Evolutionary conservation across 2,329 filamentous ascomycete species (phyloP).

Genomic region (Fusarium papillatum): DNA sequence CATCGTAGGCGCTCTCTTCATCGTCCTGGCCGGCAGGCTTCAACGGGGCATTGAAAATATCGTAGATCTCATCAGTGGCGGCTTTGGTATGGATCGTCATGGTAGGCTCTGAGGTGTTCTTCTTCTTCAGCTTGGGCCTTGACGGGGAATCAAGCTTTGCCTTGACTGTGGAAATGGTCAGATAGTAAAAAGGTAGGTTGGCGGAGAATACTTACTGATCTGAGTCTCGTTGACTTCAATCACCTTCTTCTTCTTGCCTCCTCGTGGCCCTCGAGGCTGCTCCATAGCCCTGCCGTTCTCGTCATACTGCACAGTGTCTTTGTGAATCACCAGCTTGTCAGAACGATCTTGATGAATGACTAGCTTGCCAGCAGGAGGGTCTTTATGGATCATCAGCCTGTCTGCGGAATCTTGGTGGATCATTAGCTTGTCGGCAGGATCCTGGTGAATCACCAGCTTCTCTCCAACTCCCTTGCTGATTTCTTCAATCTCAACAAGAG

Average conservation of each 20-base stretch:
- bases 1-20: slow-evolving; percentile 62
- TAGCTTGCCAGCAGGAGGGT: slow-evolving; percentile 29
- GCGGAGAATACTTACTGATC: slow-evolving; percentile 75
- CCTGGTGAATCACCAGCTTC: slow-evolving; percentile 45
- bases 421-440: slow-evolving; percentile 40
- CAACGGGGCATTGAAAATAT: slow-evolving; percentile 90
- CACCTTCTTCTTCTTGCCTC: slow-evolving; percentile 79
- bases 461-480: slow-evolving; percentile 43
- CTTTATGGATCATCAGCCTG: slow-evolving; percentile 40
- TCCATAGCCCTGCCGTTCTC: slow-evolving; percentile 70
- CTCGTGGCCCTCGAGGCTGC: slow-evolving; percentile 59
- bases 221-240: slow-evolving; percentile 93
- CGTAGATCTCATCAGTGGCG: slow-evolving; percentile 97
- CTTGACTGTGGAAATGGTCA: slow-evolving; percentile 75
- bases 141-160: slow-evolving; percentile 93
- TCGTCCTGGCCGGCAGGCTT: slow-evolving; percentile 43
- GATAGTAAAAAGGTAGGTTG: slow-evolving; percentile 2
- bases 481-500: slow-evolving; percentile 49
- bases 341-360: slow-evolving; percentile 46
- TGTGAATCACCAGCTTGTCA: slow-evolving; percentile 38
- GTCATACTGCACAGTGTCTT: slow-evolving; percentile 60
- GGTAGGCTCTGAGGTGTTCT: slow-evolving; percentile 84
- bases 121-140: slow-evolving; percentile 86
- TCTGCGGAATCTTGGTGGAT: slow-evolving; percentile 41
- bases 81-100: slow-evolving; percentile 98